Evolutionary conservation across 345 rosid genomes (phyloP), one percentile per base, ranked within the genome.

Genomic region (Carallia brachiata): DNA sequence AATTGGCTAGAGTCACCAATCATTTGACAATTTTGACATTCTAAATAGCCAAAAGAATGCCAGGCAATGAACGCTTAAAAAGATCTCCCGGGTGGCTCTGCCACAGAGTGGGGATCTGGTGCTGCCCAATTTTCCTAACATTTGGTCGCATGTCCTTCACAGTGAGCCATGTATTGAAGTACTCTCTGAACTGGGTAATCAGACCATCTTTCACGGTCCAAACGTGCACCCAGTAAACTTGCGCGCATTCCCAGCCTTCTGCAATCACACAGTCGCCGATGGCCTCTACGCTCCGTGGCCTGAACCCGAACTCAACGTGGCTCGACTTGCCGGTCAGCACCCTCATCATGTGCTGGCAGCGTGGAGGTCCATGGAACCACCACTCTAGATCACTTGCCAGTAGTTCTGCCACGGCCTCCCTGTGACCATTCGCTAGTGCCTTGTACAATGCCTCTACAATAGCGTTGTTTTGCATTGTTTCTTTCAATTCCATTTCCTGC

Each of bases 361-460:
- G 74, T 6, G 91, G 93, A 2, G 98, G 96, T 31, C 96, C 98
- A 37, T 90, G 98, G 85, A 92, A 92, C 98, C 96, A 92, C 91
- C 93, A 92, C 61, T 92, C 98, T 17, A 90, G 79, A 66, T 93
- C 96, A 47, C 75, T 83, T 10, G 93, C 93, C 30, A 93, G 66
- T 53, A 85, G 67, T 34, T 79, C 76, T 31, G 78, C 76, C 65
- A 86, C 83, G 3, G 65, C 75, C 0, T 72, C 78, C 57, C 71
- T 58, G 56, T 84, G 75, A 0, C 73, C 87, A 17, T 76, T 50
- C 36, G 82, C 77, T 76, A 92, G 37, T 36, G 89, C 89, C 74
- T 70, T 79, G 82, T 91, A 91, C 7, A 91, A 79, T 23, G 71
- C 70, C 52, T 67, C 78, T 23, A 88, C 81, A 27, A 72, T 61